These are phyloP conservation scores for Podila horticola DNA, from an alignment of 192 early-diverging fungal genomes.

Conservation along the genomic window DNA sequence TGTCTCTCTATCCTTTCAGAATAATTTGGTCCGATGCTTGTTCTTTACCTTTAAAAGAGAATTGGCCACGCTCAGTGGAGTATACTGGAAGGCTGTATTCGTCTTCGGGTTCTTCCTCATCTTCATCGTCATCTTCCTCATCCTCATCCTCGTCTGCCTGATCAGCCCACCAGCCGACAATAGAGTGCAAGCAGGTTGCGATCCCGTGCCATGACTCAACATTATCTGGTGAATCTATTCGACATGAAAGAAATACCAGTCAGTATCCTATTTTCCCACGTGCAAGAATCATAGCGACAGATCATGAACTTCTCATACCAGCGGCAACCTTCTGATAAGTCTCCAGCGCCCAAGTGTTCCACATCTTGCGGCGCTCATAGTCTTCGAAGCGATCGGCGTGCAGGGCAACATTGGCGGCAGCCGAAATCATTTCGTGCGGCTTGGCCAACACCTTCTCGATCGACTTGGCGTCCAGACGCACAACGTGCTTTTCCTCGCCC, in stretches of 20 bases:
- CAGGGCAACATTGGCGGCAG: conserved; percentile 40
- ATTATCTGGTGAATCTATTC: conserved; percentile 32
- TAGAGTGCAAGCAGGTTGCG: conserved; percentile 49
- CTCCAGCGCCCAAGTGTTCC: conserved; percentile 46
- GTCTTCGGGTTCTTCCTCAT: conserved; percentile 43
- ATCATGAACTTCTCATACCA: conserved; percentile 7
- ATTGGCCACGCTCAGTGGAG: conserved; percentile 32
- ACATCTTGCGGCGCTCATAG: conserved; percentile 40
- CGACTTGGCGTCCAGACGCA: conserved; percentile 35
- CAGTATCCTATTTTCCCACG: too few species aligned
- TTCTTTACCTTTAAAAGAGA: conserved; percentile 31
- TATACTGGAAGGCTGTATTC: conserved; percentile 47
- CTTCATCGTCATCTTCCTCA: conserved; percentile 16
- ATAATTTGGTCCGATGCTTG: neutral
- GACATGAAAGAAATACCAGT: too few species aligned
- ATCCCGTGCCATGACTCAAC: conserved; percentile 48
- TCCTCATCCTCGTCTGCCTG: conserved; percentile 40
- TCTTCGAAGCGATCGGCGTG: conserved; percentile 48
- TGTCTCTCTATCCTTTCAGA: neutral
- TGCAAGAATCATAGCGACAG: neutral
- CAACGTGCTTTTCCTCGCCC: conserved; percentile 44
- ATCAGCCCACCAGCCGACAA: conserved; percentile 54
- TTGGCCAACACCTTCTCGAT: conserved; percentile 41
- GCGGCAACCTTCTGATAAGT: conserved; percentile 27
- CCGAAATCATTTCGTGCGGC: conserved; percentile 34